Evolutionary conservation across 2,329 filamentous ascomycete species (phyloP).

Genomic region (Xylaria sp.): DNA sequence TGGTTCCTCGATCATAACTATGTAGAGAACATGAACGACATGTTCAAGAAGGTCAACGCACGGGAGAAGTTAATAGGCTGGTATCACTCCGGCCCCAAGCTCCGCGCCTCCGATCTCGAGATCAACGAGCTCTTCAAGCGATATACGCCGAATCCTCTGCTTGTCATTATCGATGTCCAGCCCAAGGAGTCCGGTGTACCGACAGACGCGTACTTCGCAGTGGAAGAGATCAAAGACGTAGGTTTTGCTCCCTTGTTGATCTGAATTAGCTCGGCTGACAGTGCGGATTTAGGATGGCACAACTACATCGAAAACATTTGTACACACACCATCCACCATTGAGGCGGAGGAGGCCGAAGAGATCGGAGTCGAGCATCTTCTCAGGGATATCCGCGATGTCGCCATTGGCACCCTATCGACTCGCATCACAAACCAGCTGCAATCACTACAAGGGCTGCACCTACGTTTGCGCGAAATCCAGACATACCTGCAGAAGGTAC

Average conservation of each 20-base stretch:
- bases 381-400: conserved; percentile 97
- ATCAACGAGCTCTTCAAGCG: conserved; percentile 99
- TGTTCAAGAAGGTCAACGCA: conserved; percentile 99
- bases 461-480: conserved; percentile 94
- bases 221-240: conserved; percentile 99
- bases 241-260: conserved; percentile 42
- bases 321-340: conserved; percentile 97
- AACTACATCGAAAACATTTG: conserved; percentile 94
- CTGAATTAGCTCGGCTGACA: conserved; percentile 11
- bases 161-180: conserved; percentile 98
- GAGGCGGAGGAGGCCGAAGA: conserved; percentile 99
- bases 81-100: conserved; percentile 98
- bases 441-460: conserved; percentile 95
- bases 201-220: conserved; percentile 98
- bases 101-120: conserved; percentile 94
- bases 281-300: conserved; percentile 78
- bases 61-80: conserved; percentile 98
- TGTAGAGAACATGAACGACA: conserved; percentile 98
- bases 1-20: conserved; percentile 99
- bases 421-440: conserved; percentile 94
- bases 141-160: conserved; percentile 93
- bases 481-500: conserved; percentile 92
- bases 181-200: conserved; percentile 97
- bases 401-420: conserved; percentile 96
- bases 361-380: conserved; percentile 96